These are phyloP conservation scores for Phylloporus sp. DNA, from an alignment of 768 basidiomycete species.

Conservation along the genomic window DNA sequence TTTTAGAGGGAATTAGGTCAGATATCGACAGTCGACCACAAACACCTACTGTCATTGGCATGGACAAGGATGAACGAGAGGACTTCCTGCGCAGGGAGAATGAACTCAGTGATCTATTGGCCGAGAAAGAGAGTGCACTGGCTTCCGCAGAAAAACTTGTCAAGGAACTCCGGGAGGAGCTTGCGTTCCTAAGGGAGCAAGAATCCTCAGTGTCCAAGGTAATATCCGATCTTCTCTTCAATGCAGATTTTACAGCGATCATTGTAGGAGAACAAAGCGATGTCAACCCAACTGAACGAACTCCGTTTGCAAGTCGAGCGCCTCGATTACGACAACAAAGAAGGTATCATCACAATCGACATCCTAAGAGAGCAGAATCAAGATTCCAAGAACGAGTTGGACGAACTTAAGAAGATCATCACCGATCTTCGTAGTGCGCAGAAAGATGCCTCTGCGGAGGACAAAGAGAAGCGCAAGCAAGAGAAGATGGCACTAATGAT, in stretches of 20 bases:
- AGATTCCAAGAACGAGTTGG: conserved; percentile 82
- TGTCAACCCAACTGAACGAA: conserved; percentile 92
- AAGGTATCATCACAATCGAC: conserved; percentile 86
- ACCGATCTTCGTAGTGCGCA: conserved; percentile 74
- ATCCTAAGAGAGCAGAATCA: conserved; percentile 92
- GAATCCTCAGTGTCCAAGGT: conserved; percentile 76
- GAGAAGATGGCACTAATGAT: conserved; percentile 99
- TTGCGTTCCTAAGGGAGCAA: conserved; percentile 87
- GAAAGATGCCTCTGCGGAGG: conserved; percentile 84
- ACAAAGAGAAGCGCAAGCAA: conserved; percentile 98
- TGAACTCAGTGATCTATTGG: conserved; percentile 88
- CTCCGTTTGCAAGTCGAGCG: conserved; percentile 87
- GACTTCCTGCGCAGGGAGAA: conserved; percentile 97
- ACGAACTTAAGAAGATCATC: conserved; percentile 80
- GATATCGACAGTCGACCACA: conserved; percentile 83
- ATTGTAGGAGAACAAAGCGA: conserved; percentile 82
- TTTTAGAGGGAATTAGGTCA: conserved; percentile 61
- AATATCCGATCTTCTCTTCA: conserved; percentile 11
- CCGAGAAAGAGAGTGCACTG: conserved; percentile 85
- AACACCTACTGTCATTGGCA: conserved; percentile 81
- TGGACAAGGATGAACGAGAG: conserved; percentile 96
- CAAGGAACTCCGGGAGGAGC: conserved; percentile 83
- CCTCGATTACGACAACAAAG: conserved; percentile 94
- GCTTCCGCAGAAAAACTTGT: conserved; percentile 79
- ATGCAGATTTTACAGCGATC: conserved; percentile 7